Conservation (phyloP, 306 rosid species). For the Cercis canadensis region DNA sequence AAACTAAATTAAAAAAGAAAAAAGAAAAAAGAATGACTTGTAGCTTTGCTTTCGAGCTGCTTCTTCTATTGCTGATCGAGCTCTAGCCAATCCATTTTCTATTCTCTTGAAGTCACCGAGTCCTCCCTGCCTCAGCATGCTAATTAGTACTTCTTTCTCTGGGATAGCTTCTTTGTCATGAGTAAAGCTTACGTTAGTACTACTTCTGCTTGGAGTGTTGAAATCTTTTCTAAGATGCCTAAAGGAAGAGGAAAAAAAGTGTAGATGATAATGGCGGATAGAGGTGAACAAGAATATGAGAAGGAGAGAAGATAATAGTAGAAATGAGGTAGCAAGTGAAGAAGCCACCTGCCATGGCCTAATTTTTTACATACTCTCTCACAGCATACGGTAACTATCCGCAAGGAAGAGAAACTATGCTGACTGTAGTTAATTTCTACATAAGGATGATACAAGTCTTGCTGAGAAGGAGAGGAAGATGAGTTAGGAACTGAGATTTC, state of each 20-base stretch:
- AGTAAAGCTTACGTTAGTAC: background rate
- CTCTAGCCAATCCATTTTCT: slow-evolving; percentile 53
- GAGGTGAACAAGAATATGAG: slow-evolving; percentile 45
- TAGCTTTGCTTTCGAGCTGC: slow-evolving; percentile 45
- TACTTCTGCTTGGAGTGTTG: background rate
- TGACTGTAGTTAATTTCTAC: too few relatives aligned
- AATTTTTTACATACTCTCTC: too few relatives aligned
- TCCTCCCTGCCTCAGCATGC: background rate
- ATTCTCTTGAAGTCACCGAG: slow-evolving; percentile 23
- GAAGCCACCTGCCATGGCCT: slow-evolving; percentile 37
- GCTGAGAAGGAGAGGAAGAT: background rate
- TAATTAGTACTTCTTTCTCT: too few relatives aligned
- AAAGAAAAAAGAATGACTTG: slow-evolving; percentile 8
- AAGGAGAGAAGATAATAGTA: slow-evolving; percentile 36
- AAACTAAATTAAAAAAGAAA: too few relatives aligned
- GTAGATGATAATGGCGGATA: slow-evolving; percentile 18
- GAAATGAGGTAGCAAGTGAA: slow-evolving; percentile 1
- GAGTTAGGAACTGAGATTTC: too few relatives aligned
- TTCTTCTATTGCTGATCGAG: slow-evolving; percentile 49
- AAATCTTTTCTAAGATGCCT: background rate
- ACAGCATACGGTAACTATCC: too few relatives aligned
- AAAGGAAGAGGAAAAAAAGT: slow-evolving; percentile 5
- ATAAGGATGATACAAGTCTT: background rate
- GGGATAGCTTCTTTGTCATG: too few relatives aligned
- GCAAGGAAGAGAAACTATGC: background rate